Conservation (phyloP, 257 asterid genomes). For the Gentiana dahurica region DNA sequence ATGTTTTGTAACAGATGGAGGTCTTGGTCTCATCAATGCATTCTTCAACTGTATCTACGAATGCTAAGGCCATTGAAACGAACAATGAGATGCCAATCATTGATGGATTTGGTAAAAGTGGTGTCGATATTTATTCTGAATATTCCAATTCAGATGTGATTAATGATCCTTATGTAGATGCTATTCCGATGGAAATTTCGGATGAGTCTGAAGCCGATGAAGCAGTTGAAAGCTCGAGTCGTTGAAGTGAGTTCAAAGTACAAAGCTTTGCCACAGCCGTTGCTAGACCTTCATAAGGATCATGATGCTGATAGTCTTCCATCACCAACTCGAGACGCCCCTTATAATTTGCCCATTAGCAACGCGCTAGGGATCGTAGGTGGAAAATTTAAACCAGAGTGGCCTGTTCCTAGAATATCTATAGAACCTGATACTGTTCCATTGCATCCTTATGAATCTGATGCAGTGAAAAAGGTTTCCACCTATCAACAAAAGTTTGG, state of each 20-base stretch:
- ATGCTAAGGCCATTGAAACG: conserved; percentile 11
- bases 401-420: conserved; percentile 53
- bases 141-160: conserved; percentile 16
- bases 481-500: conserved; percentile 93
- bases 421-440: conserved; percentile 27
- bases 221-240: conserved; percentile 17
- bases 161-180: conserved; percentile 18
- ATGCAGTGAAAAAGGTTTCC: conserved; percentile 86
- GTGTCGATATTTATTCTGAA: conserved; percentile 19
- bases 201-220: conserved; percentile 19
- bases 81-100: conserved; percentile 22
- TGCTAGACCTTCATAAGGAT: conserved; percentile 90
- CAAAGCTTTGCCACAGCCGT: conserved; percentile 50
- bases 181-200: conserved; percentile 23
- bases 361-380: conserved; percentile 27
- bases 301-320: conserved; percentile 96
- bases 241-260: conserved; percentile 35
- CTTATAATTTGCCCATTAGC: conserved; percentile 40
- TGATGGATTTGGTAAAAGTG: conserved; percentile 15
- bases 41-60: conserved; percentile 20
- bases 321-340: conserved; percentile 70
- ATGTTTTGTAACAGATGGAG: conserved; percentile 50
- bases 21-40: conserved; percentile 26
- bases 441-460: conserved; percentile 83
- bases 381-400: conserved; percentile 58